Evolutionary conservation across 225 moss, liverwort and hornwort genomes (phyloP).

Genomic region (Pseudoscleropodium purum): DNA sequence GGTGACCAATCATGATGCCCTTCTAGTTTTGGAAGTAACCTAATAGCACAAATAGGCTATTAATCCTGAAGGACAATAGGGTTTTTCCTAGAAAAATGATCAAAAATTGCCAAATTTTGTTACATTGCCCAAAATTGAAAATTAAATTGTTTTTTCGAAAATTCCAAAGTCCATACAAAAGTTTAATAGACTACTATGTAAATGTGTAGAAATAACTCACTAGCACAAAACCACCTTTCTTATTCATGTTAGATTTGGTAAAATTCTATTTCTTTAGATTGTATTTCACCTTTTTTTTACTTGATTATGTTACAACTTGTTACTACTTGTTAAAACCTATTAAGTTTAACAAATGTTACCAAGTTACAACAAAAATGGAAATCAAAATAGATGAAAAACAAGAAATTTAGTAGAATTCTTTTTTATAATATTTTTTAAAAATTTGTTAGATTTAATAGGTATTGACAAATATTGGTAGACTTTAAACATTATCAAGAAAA

Average conservation of each 20-base stretch:
- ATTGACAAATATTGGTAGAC: rapidly evolving
- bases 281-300: too few species aligned
- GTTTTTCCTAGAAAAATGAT: not conserved
- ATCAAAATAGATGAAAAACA: not conserved
- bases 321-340: not conserved
- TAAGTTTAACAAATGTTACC: not conserved
- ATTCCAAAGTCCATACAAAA: not conserved
- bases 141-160: not conserved
- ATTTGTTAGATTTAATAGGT: not conserved
- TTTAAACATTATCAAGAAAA: not conserved
- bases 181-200: not conserved
- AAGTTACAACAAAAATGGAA: not conserved
- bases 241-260: not conserved
- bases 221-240: not conserved
- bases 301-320: not conserved
- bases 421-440: not conserved
- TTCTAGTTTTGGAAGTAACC: rapidly evolving
- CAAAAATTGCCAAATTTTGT: not conserved
- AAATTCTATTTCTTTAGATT: not conserved
- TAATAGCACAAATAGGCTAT: not conserved
- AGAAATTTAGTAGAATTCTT: not conserved
- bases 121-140: not conserved
- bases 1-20: not conserved
- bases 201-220: not conserved
- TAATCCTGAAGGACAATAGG: rapidly evolving